Percentiles rank a stretch among this genome's conserved stretches.
Conservation (phyloP, 768 basidiomycete genomes). For the Psilocybe cubensis region DNA sequence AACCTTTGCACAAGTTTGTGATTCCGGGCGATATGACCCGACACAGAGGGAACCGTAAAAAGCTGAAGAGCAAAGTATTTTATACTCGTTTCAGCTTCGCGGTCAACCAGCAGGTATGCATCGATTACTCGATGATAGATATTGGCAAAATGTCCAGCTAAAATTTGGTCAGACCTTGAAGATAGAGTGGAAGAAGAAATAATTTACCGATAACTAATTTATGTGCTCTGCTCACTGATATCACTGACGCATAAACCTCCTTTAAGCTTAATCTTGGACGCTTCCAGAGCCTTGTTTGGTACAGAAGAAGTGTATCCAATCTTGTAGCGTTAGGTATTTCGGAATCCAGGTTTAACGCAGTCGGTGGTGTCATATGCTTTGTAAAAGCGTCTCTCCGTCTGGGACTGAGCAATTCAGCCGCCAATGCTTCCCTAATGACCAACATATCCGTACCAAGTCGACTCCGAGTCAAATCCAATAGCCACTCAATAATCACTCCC, state of each 20-base stretch:
- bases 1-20: conserved; percentile 77
- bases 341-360: conserved; percentile 37
- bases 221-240: conserved; percentile 72
- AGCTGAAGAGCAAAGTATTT: conserved; percentile 92
- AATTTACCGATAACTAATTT: conserved; percentile 78
- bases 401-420: conserved; percentile 66
- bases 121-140: conserved; percentile 89
- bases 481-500: conserved; percentile 84
- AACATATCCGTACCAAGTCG: conserved; percentile 69
- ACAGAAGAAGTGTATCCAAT: conserved; percentile 77
- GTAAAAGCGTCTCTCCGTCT: conserved; percentile 55
- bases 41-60: conserved; percentile 89
- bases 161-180: not conserved
- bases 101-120: conserved; percentile 88
- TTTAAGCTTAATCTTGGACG: conserved; percentile 78
- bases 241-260: conserved; percentile 78
- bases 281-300: conserved; percentile 88
- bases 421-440: conserved; percentile 73
- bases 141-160: conserved; percentile 83
- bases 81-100: conserved; percentile 94
- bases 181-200: not conserved
- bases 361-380: conserved; percentile 41
- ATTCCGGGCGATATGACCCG: conserved; percentile 74
- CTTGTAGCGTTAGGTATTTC: conserved; percentile 59
- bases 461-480: conserved; percentile 77